A percentile compares a stretch with the other conserved stretches of the same genome.
These are phyloP conservation scores for Groenewaldozyma auringiensis DNA, from an alignment of 1,139 yeast genomes.

Conservation along the genomic window DNA sequence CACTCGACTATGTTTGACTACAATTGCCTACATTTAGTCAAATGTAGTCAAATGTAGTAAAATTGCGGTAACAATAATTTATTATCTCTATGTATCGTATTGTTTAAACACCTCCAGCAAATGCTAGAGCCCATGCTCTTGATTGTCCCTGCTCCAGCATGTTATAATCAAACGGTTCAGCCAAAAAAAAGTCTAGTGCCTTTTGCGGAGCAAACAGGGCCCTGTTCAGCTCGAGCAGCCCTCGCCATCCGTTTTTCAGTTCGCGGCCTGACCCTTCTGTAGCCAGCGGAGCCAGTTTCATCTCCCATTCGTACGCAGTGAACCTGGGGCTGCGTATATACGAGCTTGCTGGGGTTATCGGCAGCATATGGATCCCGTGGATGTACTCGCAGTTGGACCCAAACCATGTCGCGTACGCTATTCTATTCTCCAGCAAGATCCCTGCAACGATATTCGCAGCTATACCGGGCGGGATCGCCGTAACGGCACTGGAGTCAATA, in stretches of 20 bases:
- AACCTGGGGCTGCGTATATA: conserved; percentile 56
- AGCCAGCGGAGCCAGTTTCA: conserved; percentile 41
- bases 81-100: conserved; percentile 1
- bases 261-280: conserved; percentile 41
- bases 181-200: conserved; percentile 58
- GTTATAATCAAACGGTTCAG: conserved; percentile 34
- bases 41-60: too few species aligned
- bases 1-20: too few species aligned
- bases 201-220: conserved; percentile 59
- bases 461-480: conserved; percentile 37
- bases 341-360: conserved; percentile 71
- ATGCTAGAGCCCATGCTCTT: conserved; percentile 78
- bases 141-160: conserved; percentile 82
- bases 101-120: conserved; percentile 5
- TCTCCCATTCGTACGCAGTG: conserved; percentile 72
- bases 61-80: too few species aligned
- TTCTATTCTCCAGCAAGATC: conserved; percentile 64
- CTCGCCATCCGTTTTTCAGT: conserved; percentile 83
- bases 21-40: too few species aligned
- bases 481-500: conserved; percentile 39
- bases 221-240: conserved; percentile 61
- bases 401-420: conserved; percentile 79
- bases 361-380: conserved; percentile 87
- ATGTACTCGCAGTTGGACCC: conserved; percentile 64
- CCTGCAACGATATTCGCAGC: conserved; percentile 59